These are phyloP conservation scores for Tuber umbilicatum DNA, from an alignment of 495 filamentous ascomycete genomes.

Conservation along the genomic window DNA sequence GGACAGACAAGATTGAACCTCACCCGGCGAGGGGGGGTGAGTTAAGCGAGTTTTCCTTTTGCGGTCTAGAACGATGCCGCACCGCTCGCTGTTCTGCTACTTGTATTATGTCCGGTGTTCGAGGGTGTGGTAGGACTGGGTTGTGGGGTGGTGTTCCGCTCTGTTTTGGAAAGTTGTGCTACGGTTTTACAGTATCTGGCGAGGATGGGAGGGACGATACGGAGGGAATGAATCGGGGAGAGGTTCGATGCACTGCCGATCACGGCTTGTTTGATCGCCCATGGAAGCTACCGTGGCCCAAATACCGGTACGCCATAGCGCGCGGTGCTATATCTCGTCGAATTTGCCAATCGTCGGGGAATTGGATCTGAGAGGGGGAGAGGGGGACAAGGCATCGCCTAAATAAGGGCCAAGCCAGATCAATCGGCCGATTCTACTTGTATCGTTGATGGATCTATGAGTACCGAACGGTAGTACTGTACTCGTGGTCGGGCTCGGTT, in stretches of 20 bases:
- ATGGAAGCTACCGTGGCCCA: not conserved
- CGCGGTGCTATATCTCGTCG: not conserved
- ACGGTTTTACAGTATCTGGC: not conserved
- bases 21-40: not conserved
- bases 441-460: too few species aligned
- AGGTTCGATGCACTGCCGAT: not conserved
- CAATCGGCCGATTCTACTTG: not conserved
- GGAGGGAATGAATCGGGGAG: not conserved
- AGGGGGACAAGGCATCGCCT: not conserved
- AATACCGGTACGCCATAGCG: not conserved
- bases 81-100: not conserved
- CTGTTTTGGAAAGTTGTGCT: too few species aligned
- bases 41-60: not conserved
- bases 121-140: not conserved
- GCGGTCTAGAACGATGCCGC: not conserved
- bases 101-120: not conserved
- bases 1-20: not conserved
- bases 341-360: not conserved
- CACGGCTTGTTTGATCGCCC: not conserved
- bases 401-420: not conserved
- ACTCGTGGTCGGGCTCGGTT: not conserved
- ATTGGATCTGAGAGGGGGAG: not conserved
- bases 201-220: not conserved
- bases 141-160: not conserved
- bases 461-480: too few species aligned